Base-by-base conservation (phyloP, 805 yeast genomes). In the Pichia membranifaciens region DNA sequence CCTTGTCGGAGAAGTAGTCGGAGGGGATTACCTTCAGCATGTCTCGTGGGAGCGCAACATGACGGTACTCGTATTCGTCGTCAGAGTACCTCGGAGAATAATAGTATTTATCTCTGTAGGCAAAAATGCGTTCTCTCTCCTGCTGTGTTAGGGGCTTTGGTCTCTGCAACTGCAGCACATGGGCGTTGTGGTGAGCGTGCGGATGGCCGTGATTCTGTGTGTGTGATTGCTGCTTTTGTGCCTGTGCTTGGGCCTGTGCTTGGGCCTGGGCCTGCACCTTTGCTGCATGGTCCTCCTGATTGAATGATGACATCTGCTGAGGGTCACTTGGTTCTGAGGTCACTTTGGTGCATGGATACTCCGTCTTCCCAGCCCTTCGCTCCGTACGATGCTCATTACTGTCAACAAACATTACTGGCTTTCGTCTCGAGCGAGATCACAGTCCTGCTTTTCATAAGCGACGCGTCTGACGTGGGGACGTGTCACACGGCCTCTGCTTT, bases 21-120 rank as follows among this genome's bases (percentile, higher is more conserved):
- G 83, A 79, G 9, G 99, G 99, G 48, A 95, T 88, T 29, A 81
- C 87, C 65, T 90, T 91, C 47, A 93, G 76, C 96, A 93, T 87
- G 52, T 85, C 88, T 62, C 95, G 89, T 54, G 99, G 99, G 45
- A 93, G 76, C 79, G 93, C 90, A 42, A 93, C 99, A 64, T 93
- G 99, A 64, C 99, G 75, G 67, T 91, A 93, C 70, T 93, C 99
- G 61, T 78, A 84, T 38, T 82, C 76, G 61, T 91, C 98, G 61
- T 93, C 99, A 20, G 89, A 81, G 68, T 91, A 93, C 58, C 96
- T 73, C 29, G 95, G 93, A 9, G 96, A 87, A 64, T 93, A 93
- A 66, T 93, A 96, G 58, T 93, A 93, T 66, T 84, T 79, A 48
- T 93, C 98, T 62, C 87, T 95, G 62, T 88, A 93, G 62, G 91